These are phyloP conservation scores for Aaosphaeria arxii DNA, from an alignment of 2,329 filamentous ascomycete genomes.

Conservation along the genomic window DNA sequence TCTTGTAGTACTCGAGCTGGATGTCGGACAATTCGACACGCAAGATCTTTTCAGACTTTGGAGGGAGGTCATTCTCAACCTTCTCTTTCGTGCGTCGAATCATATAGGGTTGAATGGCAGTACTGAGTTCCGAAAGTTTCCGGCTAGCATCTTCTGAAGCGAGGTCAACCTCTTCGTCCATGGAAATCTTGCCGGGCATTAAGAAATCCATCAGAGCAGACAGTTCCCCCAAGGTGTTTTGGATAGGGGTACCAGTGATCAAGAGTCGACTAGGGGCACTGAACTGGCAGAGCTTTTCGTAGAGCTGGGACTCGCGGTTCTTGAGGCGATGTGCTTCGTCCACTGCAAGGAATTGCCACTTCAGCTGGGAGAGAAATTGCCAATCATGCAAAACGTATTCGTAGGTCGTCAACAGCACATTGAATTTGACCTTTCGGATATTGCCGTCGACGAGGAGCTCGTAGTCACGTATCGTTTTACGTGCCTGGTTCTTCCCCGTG, in stretches of 20 bases:
- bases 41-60: slow-evolving; percentile 98
- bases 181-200: slow-evolving; percentile 88
- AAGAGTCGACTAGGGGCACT: slow-evolving; percentile 83
- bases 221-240: slow-evolving; percentile 92
- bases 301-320: slow-evolving; percentile 92
- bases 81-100: slow-evolving; percentile 94
- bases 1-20: slow-evolving; percentile 98
- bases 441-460: slow-evolving; percentile 87
- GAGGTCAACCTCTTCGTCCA: slow-evolving; percentile 90
- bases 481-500: slow-evolving; percentile 81
- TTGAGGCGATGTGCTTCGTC: slow-evolving; percentile 97
- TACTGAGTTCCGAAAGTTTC: slow-evolving; percentile 82
- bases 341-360: slow-evolving; percentile 96
- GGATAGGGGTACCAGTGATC: slow-evolving; percentile 95
- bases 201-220: slow-evolving; percentile 93
- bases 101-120: slow-evolving; percentile 89
- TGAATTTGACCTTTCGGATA: slow-evolving; percentile 87
- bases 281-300: slow-evolving; percentile 80
- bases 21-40: slow-evolving; percentile 95
- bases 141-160: slow-evolving; percentile 75
- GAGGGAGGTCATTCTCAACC: slow-evolving; percentile 91
- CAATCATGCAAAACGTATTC: slow-evolving; percentile 91
- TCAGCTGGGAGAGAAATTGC: slow-evolving; percentile 80
- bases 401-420: slow-evolving; percentile 95
- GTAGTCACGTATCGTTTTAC: slow-evolving; percentile 83